Conservation (phyloP, 306 rosid genomes). For the Begonia peltatifolia region DNA sequence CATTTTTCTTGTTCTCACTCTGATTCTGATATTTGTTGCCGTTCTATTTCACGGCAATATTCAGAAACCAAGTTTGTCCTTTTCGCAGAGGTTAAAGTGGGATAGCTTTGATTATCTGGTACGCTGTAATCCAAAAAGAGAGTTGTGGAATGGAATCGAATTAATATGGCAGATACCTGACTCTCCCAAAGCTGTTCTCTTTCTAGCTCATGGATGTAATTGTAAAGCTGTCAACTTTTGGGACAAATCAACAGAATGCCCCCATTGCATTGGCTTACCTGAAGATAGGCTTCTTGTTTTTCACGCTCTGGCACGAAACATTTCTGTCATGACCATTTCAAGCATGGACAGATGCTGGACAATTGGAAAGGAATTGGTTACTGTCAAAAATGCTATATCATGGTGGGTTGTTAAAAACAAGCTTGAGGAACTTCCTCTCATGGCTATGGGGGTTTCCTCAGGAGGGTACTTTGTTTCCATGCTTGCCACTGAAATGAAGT, state of each 20-base stretch:
- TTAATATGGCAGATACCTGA: conserved; percentile 78
- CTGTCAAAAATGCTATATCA: conserved; percentile 40
- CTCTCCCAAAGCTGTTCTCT: conserved; percentile 69
- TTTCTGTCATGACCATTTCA: conserved; percentile 62
- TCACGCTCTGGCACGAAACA: conserved; percentile 46
- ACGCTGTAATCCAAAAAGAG: conserved; percentile 41
- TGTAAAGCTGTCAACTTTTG: conserved; percentile 70
- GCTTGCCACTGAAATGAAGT: conserved; percentile 47
- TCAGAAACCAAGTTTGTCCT: neutral
- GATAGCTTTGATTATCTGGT: conserved; percentile 44
- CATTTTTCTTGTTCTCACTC: neutral
- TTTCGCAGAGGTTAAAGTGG: conserved; percentile 24
- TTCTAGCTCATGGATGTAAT: conserved; percentile 84
- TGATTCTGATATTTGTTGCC: neutral
- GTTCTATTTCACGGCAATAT: neutral
- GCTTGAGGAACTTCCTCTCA: conserved; percentile 57
- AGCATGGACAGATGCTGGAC: conserved; percentile 68
- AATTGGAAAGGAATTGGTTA: conserved; percentile 32
- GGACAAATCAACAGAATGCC: conserved; percentile 58
- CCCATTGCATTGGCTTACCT: conserved; percentile 71
- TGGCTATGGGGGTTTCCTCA: conserved; percentile 88
- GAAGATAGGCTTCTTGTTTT: conserved; percentile 74
- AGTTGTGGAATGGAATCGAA: conserved; percentile 53
- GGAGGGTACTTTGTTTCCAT: conserved; percentile 83
- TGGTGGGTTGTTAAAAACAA: conserved; percentile 61